A percentile compares a stretch with the other conserved stretches of the same genome.
These are phyloP conservation scores for Linanthus parryae DNA, from an alignment of 148 eudicot species.

Conservation along the genomic window DNA sequence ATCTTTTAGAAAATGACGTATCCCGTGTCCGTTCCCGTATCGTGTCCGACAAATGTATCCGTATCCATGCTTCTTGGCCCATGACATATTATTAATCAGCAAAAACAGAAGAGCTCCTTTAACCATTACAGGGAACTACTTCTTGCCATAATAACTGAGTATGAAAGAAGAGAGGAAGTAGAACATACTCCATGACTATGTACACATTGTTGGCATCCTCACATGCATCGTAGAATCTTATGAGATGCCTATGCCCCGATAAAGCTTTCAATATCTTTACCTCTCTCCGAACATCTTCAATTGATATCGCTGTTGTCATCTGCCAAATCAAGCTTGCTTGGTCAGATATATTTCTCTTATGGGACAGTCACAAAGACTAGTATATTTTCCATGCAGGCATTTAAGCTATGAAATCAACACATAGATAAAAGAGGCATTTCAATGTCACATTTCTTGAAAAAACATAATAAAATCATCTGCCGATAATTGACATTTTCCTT, in stretches of 20 bases:
- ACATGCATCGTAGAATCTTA: constrained; percentile 64
- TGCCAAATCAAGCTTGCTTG: constrained; percentile 22
- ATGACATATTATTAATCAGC: not conserved
- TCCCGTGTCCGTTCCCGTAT: too few relatives aligned
- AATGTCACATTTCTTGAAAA: not conserved
- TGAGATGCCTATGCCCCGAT: constrained; percentile 62
- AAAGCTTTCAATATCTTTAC: constrained; percentile 60
- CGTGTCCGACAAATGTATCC: too few relatives aligned
- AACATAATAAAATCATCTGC: not conserved
- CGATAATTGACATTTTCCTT: not conserved
- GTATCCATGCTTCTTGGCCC: too few relatives aligned
- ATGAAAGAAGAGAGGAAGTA: not conserved
- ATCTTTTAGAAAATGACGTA: too few relatives aligned
- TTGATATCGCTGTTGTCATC: constrained; percentile 77
- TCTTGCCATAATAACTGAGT: not conserved
- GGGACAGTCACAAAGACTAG: too few relatives aligned
- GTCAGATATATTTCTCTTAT: constrained; percentile 1
- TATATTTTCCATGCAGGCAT: too few relatives aligned
- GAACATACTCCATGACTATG: constrained; percentile 69
- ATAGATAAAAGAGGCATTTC: not conserved
- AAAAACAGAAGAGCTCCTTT: not conserved
- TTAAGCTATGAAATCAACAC: too few relatives aligned
- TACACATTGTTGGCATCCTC: constrained; percentile 65
- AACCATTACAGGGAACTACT: not conserved
- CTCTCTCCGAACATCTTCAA: constrained; percentile 74